Evolutionary conservation across 345 rosid species (phyloP), one percentile per base, ranked within the genome.

Genomic region (Murraya paniculata): DNA sequence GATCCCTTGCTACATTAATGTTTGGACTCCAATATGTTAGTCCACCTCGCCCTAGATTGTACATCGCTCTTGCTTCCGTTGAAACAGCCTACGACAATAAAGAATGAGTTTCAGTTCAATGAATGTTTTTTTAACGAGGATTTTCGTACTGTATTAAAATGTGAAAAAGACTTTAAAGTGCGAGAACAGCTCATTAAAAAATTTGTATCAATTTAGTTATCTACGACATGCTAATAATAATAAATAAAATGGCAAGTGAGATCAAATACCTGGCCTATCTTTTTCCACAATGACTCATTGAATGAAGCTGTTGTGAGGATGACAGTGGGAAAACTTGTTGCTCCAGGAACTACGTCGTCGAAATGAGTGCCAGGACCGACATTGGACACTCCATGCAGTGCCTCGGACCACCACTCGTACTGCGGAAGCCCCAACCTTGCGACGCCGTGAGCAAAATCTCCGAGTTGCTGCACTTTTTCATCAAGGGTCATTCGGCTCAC

Each of bases 401-500:
- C 91, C 72, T 87, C 89, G 0, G 86, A 82, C 92, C 90, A 87
- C 90, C 90, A 89, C 77, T 76, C 65, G 28, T 89, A 87, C 41
- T 11, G 9, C 16, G 50, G 50, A 10, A 41, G 50, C 16, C 50
- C 50, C 16, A 41, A 0, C 50, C 50, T 41, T 41, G 50, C 16
- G 50, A 41, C 50, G 16, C 50, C 50, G 50, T 66, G 11, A 13
- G 81, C 78, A 8, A 0, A 58, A 50, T 84, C 16, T 6, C 87
- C 86, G 1, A 84, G 71, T 36, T 82, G 87, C 10, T 2, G 53
- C 0, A 77, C 85, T 35, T 88, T 86, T 74, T 86, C 89, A 0
- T 5, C 9, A 11, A 86, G 35, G 1, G 80, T 79, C 83, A 88
- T 76, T 7, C 53, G 72, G 48, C 59, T 76, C 6, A 84, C 86